Evolutionary conservation across 192 early-diverging fungal genomes (phyloP).

Genomic region (Podila minutissima): DNA sequence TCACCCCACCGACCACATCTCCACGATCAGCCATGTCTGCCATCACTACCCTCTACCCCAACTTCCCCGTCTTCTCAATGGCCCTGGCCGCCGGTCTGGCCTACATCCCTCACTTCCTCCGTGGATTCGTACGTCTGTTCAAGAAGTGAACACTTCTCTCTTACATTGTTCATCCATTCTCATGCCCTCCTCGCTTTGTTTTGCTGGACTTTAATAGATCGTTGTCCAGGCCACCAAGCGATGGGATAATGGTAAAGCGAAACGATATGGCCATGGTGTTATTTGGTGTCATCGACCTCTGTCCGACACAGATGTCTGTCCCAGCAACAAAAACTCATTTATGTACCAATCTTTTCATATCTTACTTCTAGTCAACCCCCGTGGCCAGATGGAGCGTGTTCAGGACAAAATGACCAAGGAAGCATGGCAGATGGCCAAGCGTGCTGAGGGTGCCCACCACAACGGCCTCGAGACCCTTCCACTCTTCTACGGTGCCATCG

Average conservation of each 20-base stretch:
- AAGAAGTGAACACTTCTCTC: too few relatives aligned
- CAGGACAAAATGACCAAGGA: conserved; percentile 48
- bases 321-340: background rate
- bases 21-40: conserved; percentile 6
- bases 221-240: conserved; percentile 34
- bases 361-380: conserved; percentile 24
- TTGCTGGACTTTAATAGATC: conserved; percentile 11
- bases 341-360: background rate
- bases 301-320: background rate
- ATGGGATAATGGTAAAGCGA: conserved; percentile 49
- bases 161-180: background rate
- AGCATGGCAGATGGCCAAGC: conserved; percentile 47
- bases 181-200: background rate
- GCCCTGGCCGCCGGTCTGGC: conserved; percentile 38
- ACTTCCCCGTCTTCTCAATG: conserved; percentile 42
- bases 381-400: conserved; percentile 45
- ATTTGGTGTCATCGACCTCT: background rate
- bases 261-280: background rate
- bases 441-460: conserved; percentile 48
- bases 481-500: conserved; percentile 45
- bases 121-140: conserved; percentile 12
- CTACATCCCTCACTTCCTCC: conserved; percentile 49
- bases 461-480: conserved; percentile 52
- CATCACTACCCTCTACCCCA: conserved; percentile 15
- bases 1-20: background rate